These are phyloP conservation scores for Trichoderma arundinaceum DNA, from an alignment of 2,329 filamentous ascomycete species.

Conservation along the genomic window DNA sequence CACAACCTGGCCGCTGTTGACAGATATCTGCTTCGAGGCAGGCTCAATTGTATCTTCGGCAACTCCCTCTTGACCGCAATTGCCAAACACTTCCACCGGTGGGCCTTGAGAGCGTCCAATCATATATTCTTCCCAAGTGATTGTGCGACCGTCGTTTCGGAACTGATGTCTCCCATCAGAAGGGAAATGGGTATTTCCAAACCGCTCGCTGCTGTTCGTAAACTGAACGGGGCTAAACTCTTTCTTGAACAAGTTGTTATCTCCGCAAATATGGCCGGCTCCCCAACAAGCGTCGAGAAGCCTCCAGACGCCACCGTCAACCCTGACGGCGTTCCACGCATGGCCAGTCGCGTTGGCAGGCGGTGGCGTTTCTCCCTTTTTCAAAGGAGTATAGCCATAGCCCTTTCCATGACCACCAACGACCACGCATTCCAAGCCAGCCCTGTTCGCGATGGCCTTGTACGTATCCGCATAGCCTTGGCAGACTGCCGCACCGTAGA, in stretches of 20 bases:
- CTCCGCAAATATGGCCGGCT: conserved; percentile 68
- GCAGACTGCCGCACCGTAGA: conserved; percentile 83
- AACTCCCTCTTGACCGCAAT: conserved; percentile 57
- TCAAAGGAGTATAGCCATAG: conserved; percentile 69
- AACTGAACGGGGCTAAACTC: conserved; percentile 70
- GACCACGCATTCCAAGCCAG: conserved; percentile 78
- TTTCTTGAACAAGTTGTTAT: conserved; percentile 65
- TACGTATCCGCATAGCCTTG: conserved; percentile 89
- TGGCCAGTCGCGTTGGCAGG: conserved; percentile 68
- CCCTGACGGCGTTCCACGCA: conserved; percentile 91
- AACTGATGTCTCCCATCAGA: conserved; percentile 71
- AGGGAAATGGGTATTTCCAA: conserved; percentile 83
- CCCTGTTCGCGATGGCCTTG: conserved; percentile 75
- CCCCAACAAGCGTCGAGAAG: conserved; percentile 94
- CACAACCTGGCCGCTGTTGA: conserved; percentile 62
- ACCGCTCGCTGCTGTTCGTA: conserved; percentile 72
- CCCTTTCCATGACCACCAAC: conserved; percentile 86
- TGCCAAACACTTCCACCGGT: conserved; percentile 54
- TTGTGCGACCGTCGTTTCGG: conserved; percentile 69
- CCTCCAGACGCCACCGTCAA: conserved; percentile 90
- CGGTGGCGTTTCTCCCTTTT: conserved; percentile 69
- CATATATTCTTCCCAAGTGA: conserved; percentile 84
- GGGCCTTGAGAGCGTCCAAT: conserved; percentile 61
- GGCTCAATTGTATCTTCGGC: conserved; percentile 65
- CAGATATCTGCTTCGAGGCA: conserved; percentile 57